Evolutionary conservation across 2,329 filamentous ascomycete genomes (phyloP).

Genomic region (Sporothrix schenckii): DNA sequence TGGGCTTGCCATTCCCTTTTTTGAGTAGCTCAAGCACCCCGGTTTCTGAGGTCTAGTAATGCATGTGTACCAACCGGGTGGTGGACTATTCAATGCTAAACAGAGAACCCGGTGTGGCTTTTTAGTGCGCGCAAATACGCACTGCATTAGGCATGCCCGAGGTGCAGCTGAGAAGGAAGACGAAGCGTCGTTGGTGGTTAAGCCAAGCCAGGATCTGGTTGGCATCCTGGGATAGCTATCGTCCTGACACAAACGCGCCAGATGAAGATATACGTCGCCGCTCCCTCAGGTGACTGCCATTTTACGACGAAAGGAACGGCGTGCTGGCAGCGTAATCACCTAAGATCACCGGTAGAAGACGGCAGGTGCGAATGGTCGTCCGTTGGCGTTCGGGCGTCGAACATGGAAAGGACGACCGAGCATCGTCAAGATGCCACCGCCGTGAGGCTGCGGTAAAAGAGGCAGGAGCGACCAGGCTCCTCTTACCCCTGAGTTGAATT

Average conservation of each 20-base stretch:
- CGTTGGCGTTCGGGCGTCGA: not conserved
- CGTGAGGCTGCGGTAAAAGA: not conserved
- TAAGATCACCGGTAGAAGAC: not conserved
- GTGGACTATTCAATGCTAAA: not conserved
- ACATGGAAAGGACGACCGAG: slow-evolving; percentile 6
- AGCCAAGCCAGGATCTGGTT: slow-evolving; percentile 14
- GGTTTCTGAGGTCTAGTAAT: slow-evolving; percentile 11
- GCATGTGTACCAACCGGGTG: not conserved
- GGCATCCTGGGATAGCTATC: slow-evolving; percentile 3
- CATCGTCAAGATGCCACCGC: not conserved
- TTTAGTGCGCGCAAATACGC: slow-evolving; percentile 27
- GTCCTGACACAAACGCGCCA: not conserved
- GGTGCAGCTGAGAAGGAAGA: slow-evolving; percentile 10
- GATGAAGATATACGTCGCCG: not conserved
- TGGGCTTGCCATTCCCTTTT: slow-evolving; percentile 2
- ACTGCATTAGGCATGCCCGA: slow-evolving; percentile 29
- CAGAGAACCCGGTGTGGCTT: slow-evolving; percentile 19
- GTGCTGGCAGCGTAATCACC: not conserved
- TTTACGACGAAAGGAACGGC: not conserved
- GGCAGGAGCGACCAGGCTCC: slow-evolving; percentile 12
- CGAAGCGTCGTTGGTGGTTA: not conserved
- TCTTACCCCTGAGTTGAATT: slow-evolving; percentile 4
- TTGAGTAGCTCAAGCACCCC: slow-evolving; percentile 13
- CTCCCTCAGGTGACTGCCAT: not conserved
- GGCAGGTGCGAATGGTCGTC: slow-evolving; percentile 23